Percentiles rank a stretch among this genome's conserved stretches.
phyloP scores from a whole-genome alignment of 768 basidiomycete genomes.

The Sarcomyxa edulis region DNA sequence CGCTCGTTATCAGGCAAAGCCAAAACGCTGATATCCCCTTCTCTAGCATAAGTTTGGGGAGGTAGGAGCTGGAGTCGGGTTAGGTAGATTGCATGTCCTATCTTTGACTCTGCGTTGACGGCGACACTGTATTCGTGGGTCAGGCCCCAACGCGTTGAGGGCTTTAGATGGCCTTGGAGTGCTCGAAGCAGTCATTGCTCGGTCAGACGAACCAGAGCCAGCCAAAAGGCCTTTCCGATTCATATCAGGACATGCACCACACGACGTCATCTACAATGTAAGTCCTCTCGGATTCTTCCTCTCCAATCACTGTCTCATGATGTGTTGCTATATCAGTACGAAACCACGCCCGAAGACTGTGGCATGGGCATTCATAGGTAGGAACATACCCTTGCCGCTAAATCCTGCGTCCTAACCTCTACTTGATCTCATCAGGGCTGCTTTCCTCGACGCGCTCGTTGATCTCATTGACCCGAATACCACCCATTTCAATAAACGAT shows the following conservation, averaged over 20 bases:
- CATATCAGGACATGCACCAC: constrained; percentile 33
- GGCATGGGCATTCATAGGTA: constrained; percentile 44
- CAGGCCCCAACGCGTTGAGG: constrained; percentile 46
- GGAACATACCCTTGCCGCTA: constrained; percentile 1
- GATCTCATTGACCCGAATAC: constrained; percentile 33
- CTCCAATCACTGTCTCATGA: not conserved
- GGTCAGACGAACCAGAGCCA: constrained; percentile 26
- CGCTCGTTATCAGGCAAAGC: not conserved
- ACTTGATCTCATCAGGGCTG: constrained; percentile 35
- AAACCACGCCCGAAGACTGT: constrained; percentile 22
- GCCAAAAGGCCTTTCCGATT: constrained; percentile 30
- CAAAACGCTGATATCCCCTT: constrained; percentile 1
- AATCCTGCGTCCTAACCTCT: no score
- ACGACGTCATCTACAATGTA: constrained; percentile 43
- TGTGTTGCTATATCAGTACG: constrained; percentile 21
- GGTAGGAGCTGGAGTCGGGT: constrained; percentile 49
- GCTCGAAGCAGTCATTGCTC: constrained; percentile 33
- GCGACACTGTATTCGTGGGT: not conserved
- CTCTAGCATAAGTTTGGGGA: constrained; percentile 41
- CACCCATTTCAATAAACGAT: constrained; percentile 48
- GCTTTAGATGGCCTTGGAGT: constrained; percentile 40
- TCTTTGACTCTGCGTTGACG: not conserved
- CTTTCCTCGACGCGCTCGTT: constrained; percentile 43
- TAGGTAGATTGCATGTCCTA: constrained; percentile 27
- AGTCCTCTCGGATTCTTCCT: constrained; percentile 5